phyloP scores from a whole-genome alignment of 495 filamentous ascomycete species.

The Trichocladium antarcticum region DNA sequence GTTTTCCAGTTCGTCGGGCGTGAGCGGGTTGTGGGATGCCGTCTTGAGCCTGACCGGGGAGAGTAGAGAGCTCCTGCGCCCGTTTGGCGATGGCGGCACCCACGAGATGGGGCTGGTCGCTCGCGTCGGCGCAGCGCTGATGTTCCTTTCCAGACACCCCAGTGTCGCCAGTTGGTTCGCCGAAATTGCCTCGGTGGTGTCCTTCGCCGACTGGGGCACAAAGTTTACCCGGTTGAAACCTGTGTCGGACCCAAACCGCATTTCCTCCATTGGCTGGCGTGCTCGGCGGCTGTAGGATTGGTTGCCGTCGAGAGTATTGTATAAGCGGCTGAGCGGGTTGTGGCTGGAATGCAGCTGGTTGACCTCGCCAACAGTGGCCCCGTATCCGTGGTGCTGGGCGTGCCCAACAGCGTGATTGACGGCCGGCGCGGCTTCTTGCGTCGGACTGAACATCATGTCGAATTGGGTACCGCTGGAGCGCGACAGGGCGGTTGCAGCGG shows the following conservation, averaged over 20 bases:
- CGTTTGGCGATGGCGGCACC: conserved; percentile 21
- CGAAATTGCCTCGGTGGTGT: conserved; percentile 45
- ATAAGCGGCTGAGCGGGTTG: neutral
- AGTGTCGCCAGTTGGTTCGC: conserved; percentile 44
- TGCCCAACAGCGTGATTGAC: neutral
- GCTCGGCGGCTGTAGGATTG: conserved; percentile 6
- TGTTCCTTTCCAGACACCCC: conserved; percentile 41
- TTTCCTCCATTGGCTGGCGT: conserved; percentile 17
- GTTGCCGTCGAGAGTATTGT: neutral
- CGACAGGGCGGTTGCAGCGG: conserved; percentile 22
- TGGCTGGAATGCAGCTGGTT: neutral
- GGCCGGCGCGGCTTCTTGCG: neutral
- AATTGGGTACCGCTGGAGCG: neutral
- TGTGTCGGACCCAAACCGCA: conserved; percentile 58
- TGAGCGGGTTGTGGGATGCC: neutral
- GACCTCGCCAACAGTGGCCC: neutral
- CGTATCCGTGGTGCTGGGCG: neutral
- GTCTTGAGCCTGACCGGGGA: neutral
- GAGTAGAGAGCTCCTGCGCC: neutral
- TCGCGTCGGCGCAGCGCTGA: conserved; percentile 46
- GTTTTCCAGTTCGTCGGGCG: neutral
- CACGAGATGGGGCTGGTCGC: conserved; percentile 44
- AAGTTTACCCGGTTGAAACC: conserved; percentile 49
- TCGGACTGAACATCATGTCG: neutral
- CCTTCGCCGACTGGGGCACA: conserved; percentile 41